These are phyloP conservation scores for Globomyces pollinis-pini DNA, from an alignment of 192 early-diverging fungal genomes.

Conservation along the genomic window DNA sequence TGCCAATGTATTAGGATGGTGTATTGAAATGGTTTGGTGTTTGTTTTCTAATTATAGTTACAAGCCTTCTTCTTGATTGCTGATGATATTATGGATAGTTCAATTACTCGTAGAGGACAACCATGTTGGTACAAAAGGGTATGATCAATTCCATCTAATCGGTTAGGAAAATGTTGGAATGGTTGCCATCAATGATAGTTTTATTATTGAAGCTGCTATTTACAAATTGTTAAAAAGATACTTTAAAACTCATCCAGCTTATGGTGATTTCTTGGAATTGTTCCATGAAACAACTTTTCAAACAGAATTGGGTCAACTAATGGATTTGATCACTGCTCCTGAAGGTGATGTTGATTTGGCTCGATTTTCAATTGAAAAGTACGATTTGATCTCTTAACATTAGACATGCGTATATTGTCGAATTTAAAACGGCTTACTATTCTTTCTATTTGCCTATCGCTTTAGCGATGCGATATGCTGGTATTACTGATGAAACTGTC, in stretches of 20 bases:
- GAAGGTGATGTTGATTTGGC: slow-evolving; percentile 88
- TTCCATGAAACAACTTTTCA: slow-evolving; percentile 94
- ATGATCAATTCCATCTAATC: neutral
- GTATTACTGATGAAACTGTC: slow-evolving; percentile 67
- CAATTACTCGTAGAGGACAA: slow-evolving; percentile 91
- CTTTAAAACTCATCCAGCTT: slow-evolving; percentile 78
- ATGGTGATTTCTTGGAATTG: slow-evolving; percentile 85
- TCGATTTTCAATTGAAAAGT: slow-evolving; percentile 88
- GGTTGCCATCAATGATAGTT: slow-evolving; percentile 93
- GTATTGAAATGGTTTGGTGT: slow-evolving; percentile 84
- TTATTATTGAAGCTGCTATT: slow-evolving; percentile 86
- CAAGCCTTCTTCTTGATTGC: slow-evolving; percentile 98
- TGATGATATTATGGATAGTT: slow-evolving; percentile 98
- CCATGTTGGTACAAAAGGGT: slow-evolving; percentile 89
- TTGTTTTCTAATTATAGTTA: slow-evolving; percentile 46
- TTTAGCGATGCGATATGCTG: slow-evolving; percentile 84
- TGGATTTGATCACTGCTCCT: slow-evolving; percentile 97
- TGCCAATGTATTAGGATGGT: slow-evolving; percentile 90
- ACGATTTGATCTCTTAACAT: too few relatives aligned
- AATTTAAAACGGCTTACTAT: slow-evolving; percentile 98
- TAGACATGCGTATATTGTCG: slow-evolving; percentile 90
- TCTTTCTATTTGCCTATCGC: slow-evolving; percentile 99
- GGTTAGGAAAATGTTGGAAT: slow-evolving; percentile 64
- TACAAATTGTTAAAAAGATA: slow-evolving; percentile 93
- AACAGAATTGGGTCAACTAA: slow-evolving; percentile 95